Evolutionary conservation across 129 eudicot species (phyloP).

Genomic region (Logfia minima): DNA sequence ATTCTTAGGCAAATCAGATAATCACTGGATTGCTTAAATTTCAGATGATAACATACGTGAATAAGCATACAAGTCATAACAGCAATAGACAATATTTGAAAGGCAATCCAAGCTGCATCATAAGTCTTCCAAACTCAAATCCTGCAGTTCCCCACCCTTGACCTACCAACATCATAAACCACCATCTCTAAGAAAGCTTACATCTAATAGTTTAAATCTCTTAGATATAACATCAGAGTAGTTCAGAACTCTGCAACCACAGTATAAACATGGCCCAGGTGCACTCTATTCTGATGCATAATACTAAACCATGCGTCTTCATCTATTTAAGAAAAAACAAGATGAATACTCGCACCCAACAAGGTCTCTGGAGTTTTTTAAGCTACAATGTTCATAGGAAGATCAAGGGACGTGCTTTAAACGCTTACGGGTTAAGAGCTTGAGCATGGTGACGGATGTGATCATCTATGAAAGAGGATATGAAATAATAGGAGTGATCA

Average conservation of each 20-base stretch:
- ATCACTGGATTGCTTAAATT: not conserved
- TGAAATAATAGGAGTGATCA: slow-evolving; percentile 89
- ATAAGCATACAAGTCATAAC: not conserved
- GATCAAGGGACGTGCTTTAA: slow-evolving; percentile 16
- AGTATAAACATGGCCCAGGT: slow-evolving; percentile 34
- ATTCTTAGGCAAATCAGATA: slow-evolving; percentile 7
- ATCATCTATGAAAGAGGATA: slow-evolving; percentile 92
- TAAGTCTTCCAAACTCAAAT: slow-evolving; percentile 30
- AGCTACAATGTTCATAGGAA: slow-evolving; percentile 13
- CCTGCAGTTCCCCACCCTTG: slow-evolving; percentile 40
- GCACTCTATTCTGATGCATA: slow-evolving; percentile 31
- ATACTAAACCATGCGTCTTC: slow-evolving; percentile 23
- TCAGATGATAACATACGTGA: not conserved
- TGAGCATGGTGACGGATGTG: slow-evolving; percentile 98
- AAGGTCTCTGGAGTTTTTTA: slow-evolving; percentile 16
- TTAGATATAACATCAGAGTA: slow-evolving; percentile 24
- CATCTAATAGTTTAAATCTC: not conserved
- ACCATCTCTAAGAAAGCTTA: slow-evolving; percentile 28
- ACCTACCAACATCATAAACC: slow-evolving; percentile 42
- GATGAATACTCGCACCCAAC: slow-evolving; percentile 23
- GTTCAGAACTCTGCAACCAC: slow-evolving; percentile 38
- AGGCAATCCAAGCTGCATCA: slow-evolving; percentile 29
- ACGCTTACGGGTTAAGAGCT: slow-evolving; percentile 64
- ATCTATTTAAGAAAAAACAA: slow-evolving; percentile 28
- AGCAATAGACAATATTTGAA: not conserved